Evolutionary conservation across 441 rosid genomes (phyloP), one percentile per base, ranked within the genome.

Genomic region (Eruca vesicaria): DNA sequence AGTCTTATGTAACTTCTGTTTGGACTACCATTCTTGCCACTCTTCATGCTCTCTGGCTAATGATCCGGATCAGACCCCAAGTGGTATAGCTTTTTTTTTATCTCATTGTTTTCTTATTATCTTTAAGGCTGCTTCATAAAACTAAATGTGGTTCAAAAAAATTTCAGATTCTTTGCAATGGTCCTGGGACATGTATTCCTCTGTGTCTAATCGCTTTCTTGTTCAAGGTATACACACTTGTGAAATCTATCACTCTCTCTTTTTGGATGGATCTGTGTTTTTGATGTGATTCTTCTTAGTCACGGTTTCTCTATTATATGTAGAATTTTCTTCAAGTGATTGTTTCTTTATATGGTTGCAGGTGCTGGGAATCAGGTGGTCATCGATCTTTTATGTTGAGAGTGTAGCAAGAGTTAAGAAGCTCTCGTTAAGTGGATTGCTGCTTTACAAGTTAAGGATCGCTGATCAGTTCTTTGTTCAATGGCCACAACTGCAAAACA

Each of bases 141-240:
- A 53, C 58, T 53, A 53, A 53, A 53, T 53, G 26, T 19, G 2
- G 28, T 53, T 53, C 5, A 20, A 50, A n/a, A n/a, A n/a, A n/a
- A n/a, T 53, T 53, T 9, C 58, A 53, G 58, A 53, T 53, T 53
- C 58, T 53, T 19, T 53, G 58, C 7, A 53, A 53, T 53, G 58
- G 58, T 53, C 58, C 58, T 53, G 58, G 58, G 58, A 53, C 58
- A 53, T 53, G 58, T 53, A 53, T 53, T 53, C 58, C 58, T 53
- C 58, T 53, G 5, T 53, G 58, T 53, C 3, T 53, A 23, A 53
- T 53, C 28, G 58, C 58, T 53, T 53, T 53, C 58, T 19, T 53
- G 58, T 53, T 53, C 58, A 53, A 53, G 58, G 58, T 53, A 53
- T 53, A 19, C 7, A 1, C 56, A 50, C 23, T 50, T 50, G 12